These are phyloP conservation scores for Phytopythium oedochilum DNA, from an alignment of 352 stramenopile genomes.

Conservation along the genomic window DNA sequence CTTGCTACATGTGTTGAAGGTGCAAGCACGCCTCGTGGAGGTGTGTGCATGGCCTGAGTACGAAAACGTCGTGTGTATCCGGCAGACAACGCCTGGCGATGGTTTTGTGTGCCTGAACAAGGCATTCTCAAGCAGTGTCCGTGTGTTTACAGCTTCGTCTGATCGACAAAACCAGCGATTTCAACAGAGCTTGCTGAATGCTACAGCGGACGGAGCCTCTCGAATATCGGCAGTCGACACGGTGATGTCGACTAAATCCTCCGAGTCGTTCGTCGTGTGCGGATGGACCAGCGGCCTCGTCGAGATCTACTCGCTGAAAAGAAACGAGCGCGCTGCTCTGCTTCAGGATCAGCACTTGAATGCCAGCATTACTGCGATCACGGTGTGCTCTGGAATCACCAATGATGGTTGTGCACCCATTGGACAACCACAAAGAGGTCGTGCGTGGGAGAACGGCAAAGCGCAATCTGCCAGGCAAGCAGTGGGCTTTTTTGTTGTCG, in stretches of 20 bases:
- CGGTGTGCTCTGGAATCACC: neutral
- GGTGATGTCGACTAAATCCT: conserved; percentile 6
- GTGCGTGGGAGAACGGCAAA: neutral
- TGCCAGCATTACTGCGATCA: conserved; percentile 32
- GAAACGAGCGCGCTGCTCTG: conserved; percentile 18
- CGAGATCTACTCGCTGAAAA: conserved; percentile 27
- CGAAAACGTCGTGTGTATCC: conserved; percentile 18
- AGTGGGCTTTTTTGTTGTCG: conserved; percentile 16
- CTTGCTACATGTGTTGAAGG: conserved; percentile 64
- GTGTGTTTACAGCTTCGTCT: neutral
- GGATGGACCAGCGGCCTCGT: conserved; percentile 51
- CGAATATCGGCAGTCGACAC: conserved; percentile 18
- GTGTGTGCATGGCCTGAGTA: conserved; percentile 10
- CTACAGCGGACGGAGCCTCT: neutral
- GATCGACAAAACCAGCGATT: neutral
- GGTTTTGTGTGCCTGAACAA: neutral
- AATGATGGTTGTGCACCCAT: neutral
- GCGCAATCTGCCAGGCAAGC: neutral
- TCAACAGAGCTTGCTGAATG: neutral
- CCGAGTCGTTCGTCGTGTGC: conserved; percentile 20
- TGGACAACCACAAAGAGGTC: neutral
- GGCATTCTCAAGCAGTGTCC: neutral
- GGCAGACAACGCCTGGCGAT: neutral
- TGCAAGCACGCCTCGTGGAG: conserved; percentile 39
- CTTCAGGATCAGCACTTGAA: conserved; percentile 43